Evolutionary conservation across 768 basidiomycete genomes (phyloP), one percentile per base, ranked within the genome.

Genomic region (Leccinum variicolor): DNA sequence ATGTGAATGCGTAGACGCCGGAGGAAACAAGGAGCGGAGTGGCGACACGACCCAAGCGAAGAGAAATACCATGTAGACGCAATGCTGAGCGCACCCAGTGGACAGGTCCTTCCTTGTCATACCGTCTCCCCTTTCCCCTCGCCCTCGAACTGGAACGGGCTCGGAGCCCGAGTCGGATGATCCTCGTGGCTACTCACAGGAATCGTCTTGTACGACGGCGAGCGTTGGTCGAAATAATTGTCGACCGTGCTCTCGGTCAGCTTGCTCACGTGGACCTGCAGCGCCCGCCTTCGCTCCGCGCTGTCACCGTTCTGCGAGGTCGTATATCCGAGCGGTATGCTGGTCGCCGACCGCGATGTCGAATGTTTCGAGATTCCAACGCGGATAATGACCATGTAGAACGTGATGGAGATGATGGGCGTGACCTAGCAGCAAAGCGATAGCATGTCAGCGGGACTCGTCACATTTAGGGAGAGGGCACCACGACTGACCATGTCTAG

Each of bases 351-450:
- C 26, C n/a, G 48, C 15, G 15, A 19, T 17, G 26, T 9, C 25
- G 31, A 33, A 14, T 23, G 31, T 17, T 21, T 25, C 3, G 39
- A 21, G 26, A 62, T 31, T 7, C 53, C 55, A 46, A 62, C 55
- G 0, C 61, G 60, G 13, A 62, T 46, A 11, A 62, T 62, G 29
- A 62, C 56, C 61, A 62, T 62, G 41, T 62, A 62, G n/a, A 62
- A 62, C 9, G 56, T 62, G 46, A 62, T 54, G 31, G 61, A 31
- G 25, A 62, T 62, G 26, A 58, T 58, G 3, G 61, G 61, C 19
- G 55, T 34, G 13, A 62, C 31, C 61, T 62, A 23, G n/a, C n/a
- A 28, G 43, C 13, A 7, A 29, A 15, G 14, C 34, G 1, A 10
- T 29, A 29, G 10, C 17, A 1, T 50, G 1, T 53, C 19, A 57